Evolutionary conservation across 352 stramenopile species (phyloP).

Genomic region (Aphanomyces astaci): DNA sequence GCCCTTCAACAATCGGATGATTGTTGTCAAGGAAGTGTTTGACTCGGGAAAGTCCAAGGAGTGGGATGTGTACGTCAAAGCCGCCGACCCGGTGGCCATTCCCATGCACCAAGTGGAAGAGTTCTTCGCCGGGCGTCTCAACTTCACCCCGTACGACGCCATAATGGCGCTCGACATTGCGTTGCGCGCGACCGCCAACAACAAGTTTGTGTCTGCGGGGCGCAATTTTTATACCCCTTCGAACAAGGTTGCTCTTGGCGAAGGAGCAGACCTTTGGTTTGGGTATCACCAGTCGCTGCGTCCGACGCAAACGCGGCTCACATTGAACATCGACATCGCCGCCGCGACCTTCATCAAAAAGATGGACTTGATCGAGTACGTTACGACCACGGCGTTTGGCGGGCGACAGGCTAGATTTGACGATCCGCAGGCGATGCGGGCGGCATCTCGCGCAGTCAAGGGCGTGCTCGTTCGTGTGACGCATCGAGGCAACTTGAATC

Average conservation of each 20-base stretch:
- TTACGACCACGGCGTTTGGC: not conserved
- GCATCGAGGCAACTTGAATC: slow-evolving; percentile 45
- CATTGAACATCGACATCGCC: slow-evolving; percentile 63
- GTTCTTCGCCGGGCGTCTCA: slow-evolving; percentile 44
- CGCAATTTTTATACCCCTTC: slow-evolving; percentile 41
- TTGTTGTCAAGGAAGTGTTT: slow-evolving; percentile 32
- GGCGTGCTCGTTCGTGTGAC: slow-evolving; percentile 58
- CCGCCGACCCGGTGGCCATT: slow-evolving; percentile 45
- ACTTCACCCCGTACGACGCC: slow-evolving; percentile 65
- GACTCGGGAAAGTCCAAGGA: slow-evolving; percentile 37
- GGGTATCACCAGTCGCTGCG: slow-evolving; percentile 68
- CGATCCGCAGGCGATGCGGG: not conserved
- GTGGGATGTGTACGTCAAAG: slow-evolving; percentile 51
- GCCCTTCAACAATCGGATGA: slow-evolving; percentile 42
- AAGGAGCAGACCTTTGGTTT: slow-evolving; percentile 61
- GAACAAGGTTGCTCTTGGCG: slow-evolving; percentile 38
- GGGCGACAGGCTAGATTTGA: not conserved
- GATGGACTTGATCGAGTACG: slow-evolving; percentile 45
- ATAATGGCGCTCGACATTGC: slow-evolving; percentile 63
- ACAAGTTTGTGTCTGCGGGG: slow-evolving; percentile 43
- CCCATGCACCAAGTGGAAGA: slow-evolving; percentile 52
- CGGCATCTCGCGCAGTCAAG: not conserved
- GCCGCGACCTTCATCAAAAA: slow-evolving; percentile 58
- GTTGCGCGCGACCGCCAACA: slow-evolving; percentile 47
- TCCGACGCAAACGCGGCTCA: slow-evolving; percentile 50